These are phyloP conservation scores for Saccharomycopsis sp. DNA, from an alignment of 805 yeast genomes.

Conservation along the genomic window DNA sequence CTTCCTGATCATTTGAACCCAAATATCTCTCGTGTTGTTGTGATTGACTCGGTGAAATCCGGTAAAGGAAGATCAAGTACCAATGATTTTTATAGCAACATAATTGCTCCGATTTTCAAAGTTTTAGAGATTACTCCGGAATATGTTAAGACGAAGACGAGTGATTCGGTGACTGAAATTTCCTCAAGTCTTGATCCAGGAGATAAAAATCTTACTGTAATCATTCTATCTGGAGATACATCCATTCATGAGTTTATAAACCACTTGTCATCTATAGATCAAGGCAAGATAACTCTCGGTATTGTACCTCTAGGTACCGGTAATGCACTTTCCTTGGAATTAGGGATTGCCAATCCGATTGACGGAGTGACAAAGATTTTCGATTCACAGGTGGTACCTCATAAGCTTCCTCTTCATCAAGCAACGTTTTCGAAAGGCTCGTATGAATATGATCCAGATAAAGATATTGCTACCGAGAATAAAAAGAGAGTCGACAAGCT, in stretches of 20 bases:
- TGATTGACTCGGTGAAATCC: conserved; percentile 46
- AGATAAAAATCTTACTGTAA: conserved; percentile 31
- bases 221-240: conserved; percentile 71
- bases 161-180: conserved; percentile 30
- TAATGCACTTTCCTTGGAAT: conserved; percentile 58
- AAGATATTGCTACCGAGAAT: conserved; percentile 26
- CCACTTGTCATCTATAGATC: conserved; percentile 24
- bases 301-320: conserved; percentile 68
- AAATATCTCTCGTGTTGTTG: conserved; percentile 7
- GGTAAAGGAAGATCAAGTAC: conserved; percentile 35
- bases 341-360: conserved; percentile 31
- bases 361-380: conserved; percentile 30
- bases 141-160: conserved; percentile 33
- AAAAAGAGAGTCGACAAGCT: conserved; percentile 19
- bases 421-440: conserved; percentile 37
- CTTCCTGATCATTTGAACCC: conserved; percentile 15
- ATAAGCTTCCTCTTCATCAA: conserved; percentile 40
- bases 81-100: conserved; percentile 28
- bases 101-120: conserved; percentile 37
- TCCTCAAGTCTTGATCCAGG: conserved; percentile 23
- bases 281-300: conserved; percentile 1
- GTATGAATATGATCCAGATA: conserved; percentile 25
- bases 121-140: conserved; percentile 28
- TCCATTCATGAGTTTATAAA: conserved; percentile 64
- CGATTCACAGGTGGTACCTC: conserved; percentile 11